These are phyloP conservation scores for Salix arbutifolia DNA, from an alignment of 345 rosid genomes.

Conservation along the genomic window DNA sequence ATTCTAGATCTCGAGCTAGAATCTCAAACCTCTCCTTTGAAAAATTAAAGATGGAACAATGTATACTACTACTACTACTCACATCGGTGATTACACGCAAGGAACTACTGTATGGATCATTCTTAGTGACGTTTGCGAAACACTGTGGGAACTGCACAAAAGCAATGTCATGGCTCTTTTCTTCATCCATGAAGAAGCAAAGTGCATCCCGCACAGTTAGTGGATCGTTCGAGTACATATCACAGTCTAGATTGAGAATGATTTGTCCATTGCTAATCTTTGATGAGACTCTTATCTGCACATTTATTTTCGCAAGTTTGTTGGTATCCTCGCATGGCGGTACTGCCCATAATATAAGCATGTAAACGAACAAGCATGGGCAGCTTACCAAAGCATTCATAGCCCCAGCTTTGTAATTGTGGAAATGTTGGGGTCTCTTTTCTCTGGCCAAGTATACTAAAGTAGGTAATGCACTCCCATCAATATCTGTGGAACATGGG, in stretches of 20 bases:
- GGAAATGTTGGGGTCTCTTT: slow-evolving; percentile 38
- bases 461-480: slow-evolving; percentile 38
- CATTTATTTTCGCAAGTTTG: background rate
- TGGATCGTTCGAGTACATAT: slow-evolving; percentile 48
- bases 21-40: no score
- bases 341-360: background rate
- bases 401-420: slow-evolving; percentile 57
- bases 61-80: background rate
- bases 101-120: slow-evolving; percentile 45
- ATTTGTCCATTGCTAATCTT: slow-evolving; percentile 39
- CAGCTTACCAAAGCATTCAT: slow-evolving; percentile 43
- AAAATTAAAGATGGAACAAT: background rate
- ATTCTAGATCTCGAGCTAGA: no score
- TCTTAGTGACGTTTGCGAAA: slow-evolving; percentile 47
- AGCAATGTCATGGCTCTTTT: slow-evolving; percentile 53
- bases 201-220: slow-evolving; percentile 38
- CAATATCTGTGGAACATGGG: slow-evolving; percentile 16
- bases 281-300: slow-evolving; percentile 49
- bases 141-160: slow-evolving; percentile 66
- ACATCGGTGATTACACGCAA: slow-evolving; percentile 24
- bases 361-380: background rate
- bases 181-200: slow-evolving; percentile 75
- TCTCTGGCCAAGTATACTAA: slow-evolving; percentile 44
- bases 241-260: slow-evolving; percentile 44
- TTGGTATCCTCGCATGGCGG: background rate